Base-by-base conservation (phyloP, 495 filamentous ascomycete genomes). In the Penicillium pulvis region DNA sequence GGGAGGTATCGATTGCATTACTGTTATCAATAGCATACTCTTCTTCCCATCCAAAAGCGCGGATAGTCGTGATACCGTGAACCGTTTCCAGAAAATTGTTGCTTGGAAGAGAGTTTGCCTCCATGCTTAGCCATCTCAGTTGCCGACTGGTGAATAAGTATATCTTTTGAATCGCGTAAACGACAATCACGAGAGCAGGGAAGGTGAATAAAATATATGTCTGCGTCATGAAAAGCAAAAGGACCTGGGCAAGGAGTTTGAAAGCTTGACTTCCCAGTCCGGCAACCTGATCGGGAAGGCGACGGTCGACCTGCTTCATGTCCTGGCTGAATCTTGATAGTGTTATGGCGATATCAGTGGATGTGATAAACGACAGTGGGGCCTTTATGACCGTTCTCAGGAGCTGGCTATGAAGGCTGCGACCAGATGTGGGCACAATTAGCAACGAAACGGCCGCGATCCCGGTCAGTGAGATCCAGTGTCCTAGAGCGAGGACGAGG, bases 31-130 rank as follows among this genome's bases (percentile, higher is more conserved):
- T 6, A 6, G 4, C 36, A 80, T 64, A 47, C 14, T 28, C 20
- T 2, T 36, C 9, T 0, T 78, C 63, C 75, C 88, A 89, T 48
- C 79, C 80, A 62, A 87, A 91, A 0, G 85, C 84, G 7, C 87
- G 83, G 51, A 93, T 88, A 7, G 84, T 90, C 23, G 81, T 69
- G 3, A 90, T 76, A 9, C 90, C 90, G 0, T 78, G 77, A 6
- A 91, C 73, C 0, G 83, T 51, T 3, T 51, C 49, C 31, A 39
- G 17, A 16, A 51, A 23, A 14, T 24, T 36, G 9, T 19, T 39
- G 30, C 14, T 39, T 1, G 31, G 49, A 3, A 51, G 19, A 11
- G 49, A 19, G 11, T 51, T 51, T 3, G 49, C 49, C 16, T 39
- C 49, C 30, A 51, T 51, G 16, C 6, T 23, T n/a, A 51, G 31